These are phyloP conservation scores for Saprolegnia diclina DNA, from an alignment of 352 stramenopile genomes.

Conservation along the genomic window DNA sequence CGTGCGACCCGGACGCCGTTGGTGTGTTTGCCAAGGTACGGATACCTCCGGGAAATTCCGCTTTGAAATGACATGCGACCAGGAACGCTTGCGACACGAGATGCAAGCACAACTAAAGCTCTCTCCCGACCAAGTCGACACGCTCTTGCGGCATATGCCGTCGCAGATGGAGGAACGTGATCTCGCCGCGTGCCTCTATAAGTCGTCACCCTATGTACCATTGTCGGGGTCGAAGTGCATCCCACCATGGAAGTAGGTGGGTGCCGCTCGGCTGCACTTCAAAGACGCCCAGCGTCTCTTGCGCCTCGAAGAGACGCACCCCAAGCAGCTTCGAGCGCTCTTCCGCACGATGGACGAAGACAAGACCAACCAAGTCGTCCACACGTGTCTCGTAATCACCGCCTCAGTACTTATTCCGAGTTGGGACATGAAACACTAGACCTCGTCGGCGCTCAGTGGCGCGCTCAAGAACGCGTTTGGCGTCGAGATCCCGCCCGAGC, in stretches of 20 bases:
- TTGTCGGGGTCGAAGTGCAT: neutral
- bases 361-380: neutral
- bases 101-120: neutral
- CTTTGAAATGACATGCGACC: neutral
- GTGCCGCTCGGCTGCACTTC: neutral
- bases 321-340: neutral
- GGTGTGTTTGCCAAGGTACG: slow-evolving; percentile 19
- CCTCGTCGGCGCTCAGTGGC: neutral
- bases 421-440: neutral
- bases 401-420: neutral
- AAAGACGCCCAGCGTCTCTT: slow-evolving; percentile 18
- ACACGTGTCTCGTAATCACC: slow-evolving; percentile 1
- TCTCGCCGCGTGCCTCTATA: slow-evolving; percentile 3
- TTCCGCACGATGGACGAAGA: neutral
- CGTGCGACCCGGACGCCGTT: slow-evolving; percentile 1
- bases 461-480: neutral
- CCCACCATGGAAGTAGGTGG: neutral
- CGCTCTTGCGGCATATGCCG: neutral
- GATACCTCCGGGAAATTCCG: neutral
- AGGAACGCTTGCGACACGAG: neutral
- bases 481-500: slow-evolving; percentile 11
- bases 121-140: neutral
- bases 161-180: neutral
- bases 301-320: neutral
- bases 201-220: neutral